A percentile compares a stretch with the other conserved stretches of the same genome.
These are phyloP conservation scores for Ramaria rubella DNA, from an alignment of 768 basidiomycete genomes.

Conservation along the genomic window DNA sequence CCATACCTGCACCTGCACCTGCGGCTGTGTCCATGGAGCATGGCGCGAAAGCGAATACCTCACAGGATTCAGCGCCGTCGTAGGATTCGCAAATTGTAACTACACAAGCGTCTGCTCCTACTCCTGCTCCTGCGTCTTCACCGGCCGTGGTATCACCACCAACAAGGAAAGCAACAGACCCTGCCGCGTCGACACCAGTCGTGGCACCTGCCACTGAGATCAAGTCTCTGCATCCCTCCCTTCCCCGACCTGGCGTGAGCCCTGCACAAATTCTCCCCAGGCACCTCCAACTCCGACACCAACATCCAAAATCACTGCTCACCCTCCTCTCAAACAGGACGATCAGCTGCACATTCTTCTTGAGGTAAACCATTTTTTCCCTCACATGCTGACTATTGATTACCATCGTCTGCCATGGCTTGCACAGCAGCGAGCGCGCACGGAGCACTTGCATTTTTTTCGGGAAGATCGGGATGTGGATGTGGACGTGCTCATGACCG, in stretches of 20 bases:
- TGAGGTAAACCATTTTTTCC: slow-evolving; percentile 43
- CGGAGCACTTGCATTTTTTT: slow-evolving; percentile 68
- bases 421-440: slow-evolving; percentile 68
- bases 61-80: slow-evolving; percentile 2
- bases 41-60: background rate
- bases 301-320: slow-evolving; percentile 7
- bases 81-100: slow-evolving; percentile 32
- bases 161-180: slow-evolving; percentile 13
- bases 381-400: background rate
- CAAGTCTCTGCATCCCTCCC: slow-evolving; percentile 57
- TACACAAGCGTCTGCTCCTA: slow-evolving; percentile 32
- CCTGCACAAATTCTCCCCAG: slow-evolving; percentile 19
- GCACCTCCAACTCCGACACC: slow-evolving; percentile 10
- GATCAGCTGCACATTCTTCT: slow-evolving; percentile 52
- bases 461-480: slow-evolving; percentile 79
- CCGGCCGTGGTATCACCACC: slow-evolving; percentile 27
- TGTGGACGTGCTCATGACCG: slow-evolving; percentile 39
- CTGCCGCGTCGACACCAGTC: slow-evolving; percentile 15
- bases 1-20: background rate
- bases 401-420: slow-evolving; percentile 67
- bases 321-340: slow-evolving; percentile 29
- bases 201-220: slow-evolving; percentile 16
- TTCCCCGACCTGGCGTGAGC: slow-evolving; percentile 59
- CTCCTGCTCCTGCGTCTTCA: slow-evolving; percentile 19
- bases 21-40: too few species aligned